These are phyloP conservation scores for Lotmaria passim DNA, from an alignment of 208 protist genomes.

Conservation along the genomic window DNA sequence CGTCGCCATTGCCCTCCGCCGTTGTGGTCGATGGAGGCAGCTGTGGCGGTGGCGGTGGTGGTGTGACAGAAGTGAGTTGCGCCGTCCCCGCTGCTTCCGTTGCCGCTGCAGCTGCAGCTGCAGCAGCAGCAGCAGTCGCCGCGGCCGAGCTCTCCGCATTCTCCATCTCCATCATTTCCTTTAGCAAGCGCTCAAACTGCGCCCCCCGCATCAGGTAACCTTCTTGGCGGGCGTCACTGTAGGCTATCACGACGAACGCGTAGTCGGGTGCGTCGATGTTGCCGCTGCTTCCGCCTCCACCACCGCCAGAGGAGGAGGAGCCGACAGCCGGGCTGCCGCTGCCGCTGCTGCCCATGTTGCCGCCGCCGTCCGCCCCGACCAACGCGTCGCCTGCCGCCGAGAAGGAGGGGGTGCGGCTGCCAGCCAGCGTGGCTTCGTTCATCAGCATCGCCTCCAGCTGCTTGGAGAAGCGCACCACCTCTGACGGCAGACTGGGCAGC, in stretches of 20 bases:
- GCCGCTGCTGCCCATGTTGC: not conserved
- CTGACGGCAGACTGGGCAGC: constrained; percentile 28
- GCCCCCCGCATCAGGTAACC: constrained; percentile 35
- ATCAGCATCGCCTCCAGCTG: constrained; percentile 40
- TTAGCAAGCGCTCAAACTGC: constrained; percentile 31
- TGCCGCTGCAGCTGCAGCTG: too few relatives aligned
- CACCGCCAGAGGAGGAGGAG: not conserved
- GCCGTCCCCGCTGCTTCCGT: not conserved
- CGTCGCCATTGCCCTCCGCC: not conserved
- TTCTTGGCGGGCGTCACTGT: constrained; percentile 14
- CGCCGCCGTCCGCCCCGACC: not conserved
- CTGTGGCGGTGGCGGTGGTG: not conserved
- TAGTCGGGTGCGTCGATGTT: constrained; percentile 5
- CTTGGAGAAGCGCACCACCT: constrained; percentile 35
- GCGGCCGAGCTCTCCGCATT: constrained; percentile 13
- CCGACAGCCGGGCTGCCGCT: not conserved
- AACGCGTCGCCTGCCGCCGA: constrained; percentile 3
- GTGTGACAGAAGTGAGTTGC: not conserved
- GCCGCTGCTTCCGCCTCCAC: not conserved
- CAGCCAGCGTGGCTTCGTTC: constrained; percentile 21
- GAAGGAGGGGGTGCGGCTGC: constrained; percentile 15
- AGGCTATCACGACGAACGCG: constrained; percentile 33
- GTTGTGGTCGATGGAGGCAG: not conserved
- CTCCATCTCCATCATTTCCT: constrained; percentile 26
- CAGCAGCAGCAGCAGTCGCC: not conserved